Evolutionary conservation across 495 filamentous ascomycete genomes (phyloP).

Genomic region (Achaetomiella virescens): DNA sequence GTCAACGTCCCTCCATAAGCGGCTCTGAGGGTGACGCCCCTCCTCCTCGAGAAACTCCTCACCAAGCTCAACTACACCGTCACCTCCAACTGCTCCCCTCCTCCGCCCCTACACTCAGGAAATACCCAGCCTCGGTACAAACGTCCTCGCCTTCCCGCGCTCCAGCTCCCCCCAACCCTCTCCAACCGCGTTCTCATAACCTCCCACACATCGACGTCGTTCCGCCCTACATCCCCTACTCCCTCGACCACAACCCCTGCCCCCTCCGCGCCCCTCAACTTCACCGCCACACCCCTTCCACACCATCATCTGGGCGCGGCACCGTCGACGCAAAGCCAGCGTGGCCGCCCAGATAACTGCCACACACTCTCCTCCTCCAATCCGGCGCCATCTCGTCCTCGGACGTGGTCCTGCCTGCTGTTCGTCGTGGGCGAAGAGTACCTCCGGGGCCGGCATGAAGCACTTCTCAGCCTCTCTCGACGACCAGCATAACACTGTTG

Average conservation of each 20-base stretch:
- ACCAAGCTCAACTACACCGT: conserved; percentile 34
- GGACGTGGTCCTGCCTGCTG: conserved; percentile 60
- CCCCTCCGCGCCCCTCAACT: conserved; percentile 23
- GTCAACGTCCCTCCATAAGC: conserved; percentile 70
- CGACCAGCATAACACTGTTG: conserved; percentile 43
- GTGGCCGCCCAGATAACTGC: conserved; percentile 75
- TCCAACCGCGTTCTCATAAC: conserved; percentile 56
- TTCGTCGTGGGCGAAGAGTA: conserved; percentile 91
- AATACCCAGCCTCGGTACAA: conserved; percentile 52
- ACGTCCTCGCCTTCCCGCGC: conserved; percentile 70
- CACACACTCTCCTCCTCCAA: conserved; percentile 49
- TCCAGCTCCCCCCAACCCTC: conserved; percentile 24
- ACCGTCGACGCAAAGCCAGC: conserved; percentile 86
- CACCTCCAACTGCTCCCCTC: conserved; percentile 63
- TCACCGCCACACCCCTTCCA: conserved; percentile 16
- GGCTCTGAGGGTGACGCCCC: conserved; percentile 59
- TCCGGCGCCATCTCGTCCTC: conserved; percentile 27
- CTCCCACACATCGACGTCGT: conserved; percentile 73
- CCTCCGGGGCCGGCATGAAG: conserved; percentile 77
- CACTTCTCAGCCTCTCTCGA: conserved; percentile 48
- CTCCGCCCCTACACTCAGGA: background rate
- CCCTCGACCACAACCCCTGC: conserved; percentile 26
- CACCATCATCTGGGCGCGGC: conserved; percentile 60
- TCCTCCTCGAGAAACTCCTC: conserved; percentile 67
- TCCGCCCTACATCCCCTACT: conserved; percentile 67